Base-by-base conservation (phyloP, 495 filamentous ascomycete species). In the Aspergillus kassunensis region DNA sequence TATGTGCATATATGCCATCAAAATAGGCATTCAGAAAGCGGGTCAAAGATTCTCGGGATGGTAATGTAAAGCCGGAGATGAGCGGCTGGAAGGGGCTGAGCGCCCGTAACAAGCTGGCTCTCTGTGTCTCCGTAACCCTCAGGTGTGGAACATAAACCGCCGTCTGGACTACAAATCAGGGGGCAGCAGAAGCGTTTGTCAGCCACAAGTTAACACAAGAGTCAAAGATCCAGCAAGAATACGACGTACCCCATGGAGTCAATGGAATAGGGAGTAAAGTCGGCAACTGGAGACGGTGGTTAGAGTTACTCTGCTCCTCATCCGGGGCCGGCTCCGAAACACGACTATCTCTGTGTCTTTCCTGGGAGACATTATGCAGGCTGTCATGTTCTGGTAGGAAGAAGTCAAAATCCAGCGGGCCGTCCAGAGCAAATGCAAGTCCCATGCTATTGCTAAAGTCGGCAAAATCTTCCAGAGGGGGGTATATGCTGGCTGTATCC, bases 1-100 rank as follows among this genome's bases (percentile, higher is more conserved):
- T 27, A 53, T 63, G 58, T 0, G 50, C 53, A 34, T 66, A 56
- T 19, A 63, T 57, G 1, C 54, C 53, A 44, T 57, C 56, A 15
- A 62, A 59, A 30, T 51, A 66, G 1, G 42, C 54, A 30, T 56
- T 59, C 15, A 63, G 31, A 49, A 55, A 63, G 24, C 61, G 46
- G 6, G 56, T 55, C 10, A 66, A 31, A 10, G 61, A 49, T 34
- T 63, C 35, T 2, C 43, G 43, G 3, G 49, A 59, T 18, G 53
- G 60, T 16, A 57, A 27, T 12, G 27, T 6, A 20, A 36, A 29
- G 12, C 39, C 10, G 7, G 36, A 13, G 13, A 41, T 23, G 15
- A 23, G 35, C 3, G 23, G 19, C 11, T 41, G 41, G 24, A 46
- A 51, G 6, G 16, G 20, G 9, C 8, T 25, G 6, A 43, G 36